phyloP scores from a whole-genome alignment of 1,284 basidiomycete species.

The Cutaneotrichosporon sp. region DNA sequence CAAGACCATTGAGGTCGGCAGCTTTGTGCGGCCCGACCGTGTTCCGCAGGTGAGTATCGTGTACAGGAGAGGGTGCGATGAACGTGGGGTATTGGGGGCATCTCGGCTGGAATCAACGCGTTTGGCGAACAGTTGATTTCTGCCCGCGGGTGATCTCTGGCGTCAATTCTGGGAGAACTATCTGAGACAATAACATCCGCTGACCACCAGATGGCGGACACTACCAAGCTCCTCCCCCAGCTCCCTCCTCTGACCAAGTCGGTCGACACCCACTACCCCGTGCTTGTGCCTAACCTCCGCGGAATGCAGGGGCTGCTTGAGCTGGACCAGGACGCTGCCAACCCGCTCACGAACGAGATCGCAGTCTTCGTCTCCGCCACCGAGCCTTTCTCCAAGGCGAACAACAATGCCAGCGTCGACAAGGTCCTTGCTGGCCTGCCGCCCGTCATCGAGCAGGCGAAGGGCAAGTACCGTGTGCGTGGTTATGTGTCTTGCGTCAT shows the following conservation, averaged over 20 bases:
- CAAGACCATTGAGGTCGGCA: constrained; percentile 75
- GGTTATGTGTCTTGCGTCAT: constrained; percentile 80
- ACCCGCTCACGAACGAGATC: constrained; percentile 66
- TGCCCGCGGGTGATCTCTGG: no score
- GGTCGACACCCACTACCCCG: constrained; percentile 64
- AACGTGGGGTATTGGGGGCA: no score
- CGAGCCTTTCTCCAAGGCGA: constrained; percentile 73
- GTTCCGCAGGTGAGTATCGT: constrained; percentile 69
- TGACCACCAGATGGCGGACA: constrained; percentile 70
- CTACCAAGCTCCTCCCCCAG: constrained; percentile 53
- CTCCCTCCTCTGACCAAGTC: constrained; percentile 20
- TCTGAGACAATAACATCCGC: not conserved
- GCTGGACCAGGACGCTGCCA: constrained; percentile 28
- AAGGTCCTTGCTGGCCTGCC: constrained; percentile 66
- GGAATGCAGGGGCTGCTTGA: constrained; percentile 66
- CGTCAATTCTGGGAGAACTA: no score
- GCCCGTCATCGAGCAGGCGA: constrained; percentile 61
- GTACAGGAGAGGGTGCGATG: not conserved
- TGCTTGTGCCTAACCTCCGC: constrained; percentile 78
- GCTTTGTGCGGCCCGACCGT: constrained; percentile 90
- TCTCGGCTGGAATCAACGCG: no score
- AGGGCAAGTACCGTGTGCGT: constrained; percentile 62
- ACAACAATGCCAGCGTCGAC: constrained; percentile 71
- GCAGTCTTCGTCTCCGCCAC: constrained; percentile 86
- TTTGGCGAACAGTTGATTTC: no score